Base-by-base conservation (phyloP, 208 protist species). In the Leishmania lainsoni region DNA sequence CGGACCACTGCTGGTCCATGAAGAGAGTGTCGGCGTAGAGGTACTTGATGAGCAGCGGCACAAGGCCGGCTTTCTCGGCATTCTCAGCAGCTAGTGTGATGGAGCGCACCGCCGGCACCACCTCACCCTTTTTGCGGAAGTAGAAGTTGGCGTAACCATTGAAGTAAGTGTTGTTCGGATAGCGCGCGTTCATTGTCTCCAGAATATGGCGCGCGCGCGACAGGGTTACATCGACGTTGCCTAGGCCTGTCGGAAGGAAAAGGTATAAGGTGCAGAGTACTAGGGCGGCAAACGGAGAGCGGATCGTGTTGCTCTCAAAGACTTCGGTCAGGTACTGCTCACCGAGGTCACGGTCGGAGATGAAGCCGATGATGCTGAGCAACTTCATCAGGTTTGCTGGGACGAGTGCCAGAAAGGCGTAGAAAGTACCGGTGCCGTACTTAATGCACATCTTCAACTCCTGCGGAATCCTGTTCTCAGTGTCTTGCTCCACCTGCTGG, bases 141-240 rank as follows among this genome's bases (percentile, higher is more conserved):
- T 97, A 98, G 85, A 98, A 98, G 84, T 98, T 98, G 22, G 90
- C 89, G 87, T 98, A 98, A 22, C 95, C 95, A 85, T 96, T 80
- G 85, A 98, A 98, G 85, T 98, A 96, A 29, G 92, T 97, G 87
- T 98, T 98, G 75, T 91, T 85, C 14, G 94, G 90, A 84, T 95
- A 97, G 58, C 89, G 87, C 82, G 85, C 74, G 72, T 97, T 96
- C 91, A 94, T 95, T 56, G 81, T 88, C 61, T 96, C 92, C 35
- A 98, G 86, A 26, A 98, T 81, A 52, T 52, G 86, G 78, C 96
- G 94, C 17, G 92, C 96, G 72, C 95, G 91, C 20, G 73, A 83
- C 32, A 97, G 87, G 48, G 93, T 94, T 51, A 89, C 92, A 59
- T 93, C 87, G 39, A 96, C 91, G 76, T 93, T 82, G 39, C 91